Percentiles rank a stretch among this genome's conserved stretches.
phyloP scores from a whole-genome alignment of 2,329 filamentous ascomycete species.

The Annulohypoxylon truncatum region DNA sequence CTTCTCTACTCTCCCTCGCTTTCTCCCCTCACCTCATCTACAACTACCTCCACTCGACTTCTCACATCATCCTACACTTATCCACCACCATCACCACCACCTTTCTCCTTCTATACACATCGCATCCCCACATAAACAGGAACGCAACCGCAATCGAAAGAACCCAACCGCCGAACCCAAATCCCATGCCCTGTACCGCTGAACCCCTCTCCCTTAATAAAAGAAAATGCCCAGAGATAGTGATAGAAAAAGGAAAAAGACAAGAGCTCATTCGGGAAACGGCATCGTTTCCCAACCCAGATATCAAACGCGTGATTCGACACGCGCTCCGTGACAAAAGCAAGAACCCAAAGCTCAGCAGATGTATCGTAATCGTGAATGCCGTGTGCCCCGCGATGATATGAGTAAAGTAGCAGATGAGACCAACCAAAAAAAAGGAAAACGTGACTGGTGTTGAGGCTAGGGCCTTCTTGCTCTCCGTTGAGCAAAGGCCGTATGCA shows the following conservation, averaged over 20 bases:
- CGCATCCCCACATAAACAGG: not conserved
- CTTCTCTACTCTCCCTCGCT: not conserved
- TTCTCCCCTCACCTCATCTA: too few relatives aligned
- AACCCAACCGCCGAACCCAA: not conserved
- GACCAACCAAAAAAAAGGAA: not conserved
- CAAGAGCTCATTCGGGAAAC: not conserved
- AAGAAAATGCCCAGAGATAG: too few relatives aligned
- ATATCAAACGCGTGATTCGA: conserved; percentile 19
- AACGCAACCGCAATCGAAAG: not conserved
- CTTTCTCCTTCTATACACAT: conserved; percentile 7
- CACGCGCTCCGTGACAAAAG: not conserved
- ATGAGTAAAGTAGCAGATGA: not conserved
- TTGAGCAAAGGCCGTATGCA: not conserved
- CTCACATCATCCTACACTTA: not conserved
- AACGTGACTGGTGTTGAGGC: not conserved
- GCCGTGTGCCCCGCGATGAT: conserved; percentile 14
- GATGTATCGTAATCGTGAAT: conserved; percentile 26
- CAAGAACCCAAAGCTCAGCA: conserved; percentile 5
- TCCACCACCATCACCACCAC: not conserved
- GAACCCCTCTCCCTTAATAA: not conserved
- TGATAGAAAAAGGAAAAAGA: not conserved
- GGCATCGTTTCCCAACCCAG: conserved; percentile 22
- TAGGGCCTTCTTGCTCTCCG: not conserved
- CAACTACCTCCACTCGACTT: too few relatives aligned
- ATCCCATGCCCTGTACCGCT: not conserved